These are phyloP conservation scores for Calonectria pauciramosa DNA, from an alignment of 2,329 filamentous ascomycete species.

Conservation along the genomic window DNA sequence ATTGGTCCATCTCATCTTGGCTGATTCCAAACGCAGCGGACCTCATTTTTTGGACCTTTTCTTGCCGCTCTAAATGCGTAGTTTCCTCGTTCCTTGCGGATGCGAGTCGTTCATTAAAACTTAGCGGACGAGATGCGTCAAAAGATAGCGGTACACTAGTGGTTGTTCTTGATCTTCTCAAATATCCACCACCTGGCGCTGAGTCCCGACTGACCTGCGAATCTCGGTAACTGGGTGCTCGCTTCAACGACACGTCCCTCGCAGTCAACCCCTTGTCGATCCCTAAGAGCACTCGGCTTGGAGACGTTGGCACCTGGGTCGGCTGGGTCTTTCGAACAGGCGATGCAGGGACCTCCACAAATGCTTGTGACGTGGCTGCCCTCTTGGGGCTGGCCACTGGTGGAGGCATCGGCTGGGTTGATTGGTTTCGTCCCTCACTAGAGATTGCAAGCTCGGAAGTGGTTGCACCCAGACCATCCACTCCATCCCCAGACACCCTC, in stretches of 20 bases:
- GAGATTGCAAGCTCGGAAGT: constrained; percentile 44
- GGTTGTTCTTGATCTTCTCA: constrained; percentile 60
- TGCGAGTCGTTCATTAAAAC: constrained; percentile 89
- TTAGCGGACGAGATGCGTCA: constrained; percentile 58
- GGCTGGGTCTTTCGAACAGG: constrained; percentile 74
- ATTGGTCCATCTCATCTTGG: constrained; percentile 70
- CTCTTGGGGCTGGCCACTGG: constrained; percentile 37
- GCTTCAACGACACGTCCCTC: constrained; percentile 86
- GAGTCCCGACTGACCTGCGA: constrained; percentile 33
- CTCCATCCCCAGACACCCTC: constrained; percentile 35
- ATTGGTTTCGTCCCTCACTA: constrained; percentile 33
- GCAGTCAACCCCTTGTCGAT: constrained; percentile 91
- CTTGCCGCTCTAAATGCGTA: constrained; percentile 63
- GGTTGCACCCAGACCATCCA: constrained; percentile 32
- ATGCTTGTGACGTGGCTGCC: constrained; percentile 45
- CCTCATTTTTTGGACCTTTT: constrained; percentile 66
- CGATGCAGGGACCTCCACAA: constrained; percentile 81
- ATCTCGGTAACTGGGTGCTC: constrained; percentile 68
- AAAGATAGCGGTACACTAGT: constrained; percentile 43
- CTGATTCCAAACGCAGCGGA: constrained; percentile 70
- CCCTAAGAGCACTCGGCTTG: constrained; percentile 83
- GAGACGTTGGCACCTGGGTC: constrained; percentile 74
- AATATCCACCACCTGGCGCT: constrained; percentile 53
- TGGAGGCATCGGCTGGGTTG: constrained; percentile 45
- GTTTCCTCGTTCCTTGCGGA: constrained; percentile 73